Percentiles rank a stretch among this genome's conserved stretches.
These are phyloP conservation scores for Suillus variegatus DNA, from an alignment of 768 basidiomycete genomes.

Conservation along the genomic window DNA sequence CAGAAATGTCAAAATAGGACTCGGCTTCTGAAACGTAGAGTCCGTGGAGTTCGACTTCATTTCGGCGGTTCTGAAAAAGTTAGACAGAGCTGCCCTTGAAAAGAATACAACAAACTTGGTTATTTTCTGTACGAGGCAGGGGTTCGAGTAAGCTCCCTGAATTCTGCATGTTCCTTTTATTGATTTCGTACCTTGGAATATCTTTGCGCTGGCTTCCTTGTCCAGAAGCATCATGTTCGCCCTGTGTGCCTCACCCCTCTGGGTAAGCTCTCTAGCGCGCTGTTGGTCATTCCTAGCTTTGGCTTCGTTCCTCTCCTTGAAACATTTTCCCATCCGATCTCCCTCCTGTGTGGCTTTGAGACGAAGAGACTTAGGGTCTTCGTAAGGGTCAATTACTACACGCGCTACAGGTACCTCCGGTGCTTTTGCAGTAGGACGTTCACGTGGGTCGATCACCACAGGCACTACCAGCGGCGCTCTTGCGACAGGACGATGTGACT, in stretches of 20 bases:
- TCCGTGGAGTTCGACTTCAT: constrained; percentile 82
- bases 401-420: neutral
- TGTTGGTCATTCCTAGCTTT: neutral
- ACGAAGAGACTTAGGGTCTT: constrained; percentile 47
- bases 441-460: neutral
- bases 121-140: constrained; percentile 4
- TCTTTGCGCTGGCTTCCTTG: constrained; percentile 78
- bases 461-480: neutral
- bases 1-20: constrained; percentile 62
- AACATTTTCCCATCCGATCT: constrained; percentile 63
- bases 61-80: constrained; percentile 35
- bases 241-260: constrained; percentile 73
- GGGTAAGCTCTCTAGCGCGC: constrained; percentile 69
- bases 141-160: neutral
- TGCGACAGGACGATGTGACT: neutral
- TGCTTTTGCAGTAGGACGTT: neutral
- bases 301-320: constrained; percentile 65
- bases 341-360: constrained; percentile 72
- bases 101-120: constrained; percentile 5
- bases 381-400: neutral
- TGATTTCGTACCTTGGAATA: constrained; percentile 61
- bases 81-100: neutral
- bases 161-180: constrained; percentile 17
- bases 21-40: constrained; percentile 89
- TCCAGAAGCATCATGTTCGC: constrained; percentile 72